A percentile compares a stretch with the other conserved stretches of the same genome.
These are phyloP conservation scores for Brachypodium distachyon DNA, from an alignment of 202 grass and related monocot species.

Conservation along the genomic window DNA sequence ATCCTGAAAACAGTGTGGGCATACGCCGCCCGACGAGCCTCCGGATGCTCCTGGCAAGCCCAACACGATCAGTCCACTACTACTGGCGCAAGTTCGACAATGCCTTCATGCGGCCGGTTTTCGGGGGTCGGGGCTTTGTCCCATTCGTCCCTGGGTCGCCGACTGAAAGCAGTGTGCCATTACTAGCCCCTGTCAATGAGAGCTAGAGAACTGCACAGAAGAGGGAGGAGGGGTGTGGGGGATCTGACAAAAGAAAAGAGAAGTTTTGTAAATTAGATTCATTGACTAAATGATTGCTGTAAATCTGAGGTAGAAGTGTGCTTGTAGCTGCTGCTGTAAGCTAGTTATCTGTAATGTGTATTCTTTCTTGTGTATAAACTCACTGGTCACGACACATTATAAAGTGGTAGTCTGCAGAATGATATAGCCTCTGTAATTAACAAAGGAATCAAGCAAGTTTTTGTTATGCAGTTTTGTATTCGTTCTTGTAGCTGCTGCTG, in stretches of 20 bases:
- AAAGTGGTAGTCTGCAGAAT: background rate
- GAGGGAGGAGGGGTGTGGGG: background rate
- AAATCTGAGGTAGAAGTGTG: constrained; percentile 5
- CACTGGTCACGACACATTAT: background rate
- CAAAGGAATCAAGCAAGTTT: background rate
- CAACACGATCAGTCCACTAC: constrained; percentile 54
- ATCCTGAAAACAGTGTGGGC: constrained; percentile 13
- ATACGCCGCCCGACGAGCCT: constrained; percentile 57
- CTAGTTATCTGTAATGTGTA: constrained; percentile 4
- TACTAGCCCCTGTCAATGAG: constrained; percentile 11
- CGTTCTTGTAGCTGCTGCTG: constrained; percentile 7
- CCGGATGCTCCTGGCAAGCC: constrained; percentile 51
- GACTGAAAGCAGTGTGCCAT: constrained; percentile 37
- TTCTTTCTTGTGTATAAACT: background rate
- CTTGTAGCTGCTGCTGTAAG: background rate
- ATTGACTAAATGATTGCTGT: background rate
- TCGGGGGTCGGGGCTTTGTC: constrained; percentile 73
- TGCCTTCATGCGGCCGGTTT: constrained; percentile 64
- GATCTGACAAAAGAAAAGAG: background rate
- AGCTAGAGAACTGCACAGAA: background rate
- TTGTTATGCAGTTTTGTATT: background rate
- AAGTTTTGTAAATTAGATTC: constrained; percentile 28
- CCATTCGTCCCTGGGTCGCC: constrained; percentile 60
- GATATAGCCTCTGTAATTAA: background rate
- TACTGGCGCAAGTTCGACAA: constrained; percentile 89